phyloP scores from a whole-genome alignment of 768 basidiomycete species.

The Amanita pseudoporphyria region DNA sequence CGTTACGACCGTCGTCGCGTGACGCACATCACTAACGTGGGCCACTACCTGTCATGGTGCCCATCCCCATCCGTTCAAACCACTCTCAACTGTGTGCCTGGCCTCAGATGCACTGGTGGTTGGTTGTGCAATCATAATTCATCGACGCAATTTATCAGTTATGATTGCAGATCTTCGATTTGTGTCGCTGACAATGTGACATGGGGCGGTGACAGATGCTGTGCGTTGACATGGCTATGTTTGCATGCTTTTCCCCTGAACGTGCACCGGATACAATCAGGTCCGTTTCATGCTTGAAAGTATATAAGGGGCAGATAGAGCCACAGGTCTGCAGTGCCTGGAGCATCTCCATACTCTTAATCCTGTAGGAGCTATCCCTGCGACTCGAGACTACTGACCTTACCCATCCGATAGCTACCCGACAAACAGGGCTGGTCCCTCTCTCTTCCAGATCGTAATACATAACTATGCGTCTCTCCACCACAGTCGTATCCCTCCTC shows the following conservation, averaged over 20 bases:
- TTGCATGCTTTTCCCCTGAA: neutral
- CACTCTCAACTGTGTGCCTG: no score
- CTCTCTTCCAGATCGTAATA: neutral
- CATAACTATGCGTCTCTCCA: neutral
- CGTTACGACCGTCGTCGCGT: no score
- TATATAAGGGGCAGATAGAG: neutral
- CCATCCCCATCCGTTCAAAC: no score
- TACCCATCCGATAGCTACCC: neutral
- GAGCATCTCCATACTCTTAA: neutral
- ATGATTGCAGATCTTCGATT: no score
- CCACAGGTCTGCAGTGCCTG: neutral
- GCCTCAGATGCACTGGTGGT: no score
- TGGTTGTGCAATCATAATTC: no score
- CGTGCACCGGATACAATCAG: neutral
- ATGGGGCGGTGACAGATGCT: no score
- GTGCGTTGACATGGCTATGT: no score
- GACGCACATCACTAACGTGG: no score
- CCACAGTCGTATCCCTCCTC: neutral
- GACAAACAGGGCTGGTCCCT: constrained; percentile 2
- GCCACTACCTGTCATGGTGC: no score
- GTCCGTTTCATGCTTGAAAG: neutral
- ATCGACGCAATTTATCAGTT: no score
- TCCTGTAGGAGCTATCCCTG: neutral
- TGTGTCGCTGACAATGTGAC: no score
- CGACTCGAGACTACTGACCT: neutral